Evolutionary conservation across 495 filamentous ascomycete genomes (phyloP).

Genomic region (Podospora pseudoanserina): DNA sequence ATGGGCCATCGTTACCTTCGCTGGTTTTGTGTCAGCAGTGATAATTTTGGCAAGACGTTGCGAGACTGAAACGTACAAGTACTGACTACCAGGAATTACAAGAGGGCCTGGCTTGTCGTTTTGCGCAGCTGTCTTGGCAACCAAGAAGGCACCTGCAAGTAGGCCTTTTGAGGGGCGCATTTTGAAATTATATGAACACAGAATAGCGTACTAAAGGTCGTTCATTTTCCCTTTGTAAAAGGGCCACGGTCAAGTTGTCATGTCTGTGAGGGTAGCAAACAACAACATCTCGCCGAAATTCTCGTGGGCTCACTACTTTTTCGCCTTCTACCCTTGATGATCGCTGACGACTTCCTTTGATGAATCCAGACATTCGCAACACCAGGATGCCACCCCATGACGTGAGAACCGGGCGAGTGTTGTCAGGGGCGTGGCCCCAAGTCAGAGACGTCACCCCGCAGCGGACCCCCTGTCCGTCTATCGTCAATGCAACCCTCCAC

Average conservation of each 20-base stretch:
- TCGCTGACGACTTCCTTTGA: neutral
- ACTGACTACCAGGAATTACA: conserved; percentile 32
- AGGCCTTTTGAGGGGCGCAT: neutral
- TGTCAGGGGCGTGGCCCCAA: conserved; percentile 1
- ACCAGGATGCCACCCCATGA: conserved; percentile 2
- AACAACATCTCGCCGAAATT: neutral
- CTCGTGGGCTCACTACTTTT: neutral
- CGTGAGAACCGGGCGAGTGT: neutral
- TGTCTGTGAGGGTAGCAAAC: neutral
- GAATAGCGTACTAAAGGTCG: neutral
- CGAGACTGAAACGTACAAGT: conserved; percentile 15
- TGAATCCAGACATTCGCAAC: neutral
- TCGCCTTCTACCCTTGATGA: neutral
- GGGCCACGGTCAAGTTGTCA: neutral
- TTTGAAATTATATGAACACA: neutral
- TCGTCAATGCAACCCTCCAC: neutral
- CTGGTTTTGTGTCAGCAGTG: conserved; percentile 29
- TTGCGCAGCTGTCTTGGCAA: neutral
- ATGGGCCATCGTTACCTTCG: conserved; percentile 53
- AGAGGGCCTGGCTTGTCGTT: conserved; percentile 27
- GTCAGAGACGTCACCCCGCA: conserved; percentile 11
- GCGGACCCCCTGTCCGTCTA: neutral
- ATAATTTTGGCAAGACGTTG: too few species aligned
- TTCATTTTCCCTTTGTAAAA: neutral
- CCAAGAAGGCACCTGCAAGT: neutral